These are phyloP conservation scores for Colletotrichum caudatum DNA, from an alignment of 2,329 filamentous ascomycete genomes.

Conservation along the genomic window DNA sequence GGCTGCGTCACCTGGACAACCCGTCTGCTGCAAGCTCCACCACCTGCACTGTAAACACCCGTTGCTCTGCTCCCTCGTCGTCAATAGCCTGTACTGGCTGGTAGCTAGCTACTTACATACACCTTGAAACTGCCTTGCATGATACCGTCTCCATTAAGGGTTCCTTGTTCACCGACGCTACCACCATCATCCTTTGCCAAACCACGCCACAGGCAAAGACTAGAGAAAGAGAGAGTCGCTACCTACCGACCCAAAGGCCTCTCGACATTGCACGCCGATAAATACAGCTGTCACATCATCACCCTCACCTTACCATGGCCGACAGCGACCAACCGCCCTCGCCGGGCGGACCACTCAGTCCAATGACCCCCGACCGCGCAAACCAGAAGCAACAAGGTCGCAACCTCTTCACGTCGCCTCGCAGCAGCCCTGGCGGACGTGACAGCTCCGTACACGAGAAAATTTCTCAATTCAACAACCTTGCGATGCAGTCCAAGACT, in stretches of 20 bases:
- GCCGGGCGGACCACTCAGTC: slow-evolving; percentile 66
- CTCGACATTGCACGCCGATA: not conserved
- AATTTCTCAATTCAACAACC: slow-evolving; percentile 79
- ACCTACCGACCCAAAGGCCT: not conserved
- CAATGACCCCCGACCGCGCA: slow-evolving; percentile 72
- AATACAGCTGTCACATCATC: slow-evolving; percentile 6
- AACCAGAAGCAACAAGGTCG: slow-evolving; percentile 62
- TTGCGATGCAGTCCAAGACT: slow-evolving; percentile 71
- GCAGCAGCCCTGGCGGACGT: slow-evolving; percentile 54
- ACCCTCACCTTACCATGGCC: slow-evolving; percentile 53
- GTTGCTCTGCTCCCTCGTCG: slow-evolving; percentile 9
- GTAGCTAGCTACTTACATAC: slow-evolving; percentile 14
- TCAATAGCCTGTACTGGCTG: slow-evolving; percentile 4
- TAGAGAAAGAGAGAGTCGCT: not conserved
- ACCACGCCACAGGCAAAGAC: slow-evolving; percentile 10
- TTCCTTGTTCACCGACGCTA: slow-evolving; percentile 12
- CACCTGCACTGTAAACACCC: slow-evolving; percentile 37
- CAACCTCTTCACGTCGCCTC: slow-evolving; percentile 53
- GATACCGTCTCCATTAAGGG: slow-evolving; percentile 34
- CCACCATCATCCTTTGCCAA: slow-evolving; percentile 10
- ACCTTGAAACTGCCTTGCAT: slow-evolving; percentile 17
- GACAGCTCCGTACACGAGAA: slow-evolving; percentile 74
- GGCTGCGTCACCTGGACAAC: slow-evolving; percentile 37
- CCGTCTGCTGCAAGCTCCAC: slow-evolving; percentile 15
- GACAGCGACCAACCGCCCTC: slow-evolving; percentile 63